phyloP scores from a whole-genome alignment of 2,329 filamentous ascomycete species.

The Apiospora malaysiana region DNA sequence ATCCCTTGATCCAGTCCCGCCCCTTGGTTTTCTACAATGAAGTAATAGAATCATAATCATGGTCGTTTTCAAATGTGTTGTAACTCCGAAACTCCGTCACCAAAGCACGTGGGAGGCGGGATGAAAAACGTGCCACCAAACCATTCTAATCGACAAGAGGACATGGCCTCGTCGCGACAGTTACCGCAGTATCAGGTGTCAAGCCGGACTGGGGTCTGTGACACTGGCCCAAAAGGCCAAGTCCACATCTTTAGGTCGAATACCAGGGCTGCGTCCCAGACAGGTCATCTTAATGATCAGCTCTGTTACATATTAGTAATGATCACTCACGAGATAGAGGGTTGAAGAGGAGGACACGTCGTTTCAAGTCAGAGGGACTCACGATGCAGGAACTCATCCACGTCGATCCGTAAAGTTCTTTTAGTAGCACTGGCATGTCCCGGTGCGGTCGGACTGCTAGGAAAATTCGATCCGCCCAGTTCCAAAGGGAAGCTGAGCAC shows the following conservation, averaged over 20 bases:
- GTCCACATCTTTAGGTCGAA: slow-evolving; percentile 37
- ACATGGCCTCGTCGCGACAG: neutral
- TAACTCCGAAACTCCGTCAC: slow-evolving; percentile 10
- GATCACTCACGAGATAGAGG: too few species aligned
- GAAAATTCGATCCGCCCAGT: neutral
- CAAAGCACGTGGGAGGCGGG: neutral
- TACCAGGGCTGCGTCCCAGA: slow-evolving; percentile 37
- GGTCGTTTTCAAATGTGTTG: neutral
- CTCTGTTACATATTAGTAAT: slow-evolving; percentile 25
- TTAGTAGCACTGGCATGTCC: neutral
- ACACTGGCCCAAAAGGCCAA: slow-evolving; percentile 38
- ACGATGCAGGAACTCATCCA: slow-evolving; percentile 38
- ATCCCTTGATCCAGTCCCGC: neutral
- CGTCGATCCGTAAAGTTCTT: slow-evolving; percentile 31
- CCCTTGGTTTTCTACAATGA: neutral
- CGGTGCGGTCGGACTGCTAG: neutral
- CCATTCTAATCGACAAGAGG: neutral
- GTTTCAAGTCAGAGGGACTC: slow-evolving; percentile 25
- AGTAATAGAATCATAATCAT: neutral
- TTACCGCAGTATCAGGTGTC: neutral
- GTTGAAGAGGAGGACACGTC: neutral
- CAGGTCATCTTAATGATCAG: slow-evolving; percentile 34
- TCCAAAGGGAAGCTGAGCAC: neutral
- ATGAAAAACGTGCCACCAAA: neutral
- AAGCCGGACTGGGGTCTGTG: slow-evolving; percentile 23